These are phyloP conservation scores for Cladophialophora immunda DNA, from an alignment of 2,329 filamentous ascomycete genomes.

Conservation along the genomic window DNA sequence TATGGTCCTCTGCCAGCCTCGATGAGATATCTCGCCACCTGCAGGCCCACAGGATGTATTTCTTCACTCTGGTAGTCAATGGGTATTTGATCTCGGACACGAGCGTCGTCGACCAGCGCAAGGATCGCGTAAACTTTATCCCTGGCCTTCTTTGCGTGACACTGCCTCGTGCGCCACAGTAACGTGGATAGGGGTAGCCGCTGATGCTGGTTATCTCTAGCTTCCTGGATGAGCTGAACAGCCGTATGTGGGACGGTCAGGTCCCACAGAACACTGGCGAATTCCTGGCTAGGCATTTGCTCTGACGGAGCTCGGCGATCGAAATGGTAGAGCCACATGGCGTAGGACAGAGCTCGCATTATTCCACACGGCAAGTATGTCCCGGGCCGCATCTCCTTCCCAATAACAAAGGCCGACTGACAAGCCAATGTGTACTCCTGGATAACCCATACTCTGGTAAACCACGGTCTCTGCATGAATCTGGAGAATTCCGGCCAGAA, in stretches of 20 bases:
- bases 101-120: slow-evolving; percentile 10
- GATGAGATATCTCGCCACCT: slow-evolving; percentile 23
- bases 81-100: slow-evolving; percentile 20
- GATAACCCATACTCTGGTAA: slow-evolving; percentile 38
- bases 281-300: background rate
- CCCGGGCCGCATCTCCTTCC: slow-evolving; percentile 2
- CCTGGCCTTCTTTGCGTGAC: slow-evolving; percentile 24
- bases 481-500: slow-evolving; percentile 24
- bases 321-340: slow-evolving; percentile 10
- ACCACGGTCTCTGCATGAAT: slow-evolving; percentile 35
- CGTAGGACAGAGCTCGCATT: slow-evolving; percentile 13
- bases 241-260: too few relatives aligned
- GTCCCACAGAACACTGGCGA: background rate
- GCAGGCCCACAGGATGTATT: slow-evolving; percentile 1
- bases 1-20: slow-evolving; percentile 4
- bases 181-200: background rate
- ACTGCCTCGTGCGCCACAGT: background rate
- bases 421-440: slow-evolving; percentile 37
- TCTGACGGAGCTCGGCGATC: slow-evolving; percentile 2
- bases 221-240: too few relatives aligned
- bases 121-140: slow-evolving; percentile 32
- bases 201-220: slow-evolving; percentile 5
- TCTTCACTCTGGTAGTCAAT: slow-evolving; percentile 27
- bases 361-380: slow-evolving; percentile 4
- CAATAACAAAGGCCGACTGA: slow-evolving; percentile 18